A percentile compares a stretch with the other conserved stretches of the same genome.
phyloP scores from a whole-genome alignment of 2,329 filamentous ascomycete genomes.

The Ambrosiella cleistominuta region DNA sequence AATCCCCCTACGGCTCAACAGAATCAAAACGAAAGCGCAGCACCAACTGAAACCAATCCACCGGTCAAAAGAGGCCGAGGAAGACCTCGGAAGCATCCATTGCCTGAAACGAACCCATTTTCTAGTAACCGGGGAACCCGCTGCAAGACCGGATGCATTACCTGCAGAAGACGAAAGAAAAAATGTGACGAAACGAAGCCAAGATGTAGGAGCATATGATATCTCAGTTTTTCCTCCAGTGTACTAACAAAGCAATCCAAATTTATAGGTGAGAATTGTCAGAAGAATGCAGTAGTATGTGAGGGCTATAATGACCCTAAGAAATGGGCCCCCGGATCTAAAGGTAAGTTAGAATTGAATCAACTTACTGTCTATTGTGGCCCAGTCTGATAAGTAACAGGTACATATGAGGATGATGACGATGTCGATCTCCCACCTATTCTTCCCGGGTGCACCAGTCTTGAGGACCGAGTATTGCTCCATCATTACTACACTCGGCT shows the following conservation, averaged over 20 bases:
- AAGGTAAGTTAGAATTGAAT: conserved; percentile 48
- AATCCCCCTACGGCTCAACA: too few species aligned
- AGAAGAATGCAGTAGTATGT: conserved; percentile 84
- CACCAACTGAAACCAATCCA: too few species aligned
- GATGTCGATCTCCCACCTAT: conserved; percentile 44
- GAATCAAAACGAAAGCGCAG: too few species aligned
- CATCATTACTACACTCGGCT: conserved; percentile 68
- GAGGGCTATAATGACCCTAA: conserved; percentile 79
- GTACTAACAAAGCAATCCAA: conserved; percentile 10
- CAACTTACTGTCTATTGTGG: conserved; percentile 19
- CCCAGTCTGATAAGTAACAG: not conserved
- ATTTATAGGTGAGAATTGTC: conserved; percentile 57
- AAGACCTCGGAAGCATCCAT: conserved; percentile 65
- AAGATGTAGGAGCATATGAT: conserved; percentile 31
- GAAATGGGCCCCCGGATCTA: conserved; percentile 72
- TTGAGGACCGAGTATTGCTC: conserved; percentile 63
- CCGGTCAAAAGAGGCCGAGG: conserved; percentile 52
- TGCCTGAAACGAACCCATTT: conserved; percentile 41
- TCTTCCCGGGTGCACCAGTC: conserved; percentile 65
- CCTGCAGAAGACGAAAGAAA: conserved; percentile 52
- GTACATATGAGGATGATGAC: conserved; percentile 23
- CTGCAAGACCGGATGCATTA: conserved; percentile 52
- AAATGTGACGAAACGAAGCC: conserved; percentile 55
- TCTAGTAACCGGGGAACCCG: conserved; percentile 48
- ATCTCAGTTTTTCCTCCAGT: conserved; percentile 1